phyloP scores from a whole-genome alignment of 768 basidiomycete species.

The Pulveroboletus ravenelii region DNA sequence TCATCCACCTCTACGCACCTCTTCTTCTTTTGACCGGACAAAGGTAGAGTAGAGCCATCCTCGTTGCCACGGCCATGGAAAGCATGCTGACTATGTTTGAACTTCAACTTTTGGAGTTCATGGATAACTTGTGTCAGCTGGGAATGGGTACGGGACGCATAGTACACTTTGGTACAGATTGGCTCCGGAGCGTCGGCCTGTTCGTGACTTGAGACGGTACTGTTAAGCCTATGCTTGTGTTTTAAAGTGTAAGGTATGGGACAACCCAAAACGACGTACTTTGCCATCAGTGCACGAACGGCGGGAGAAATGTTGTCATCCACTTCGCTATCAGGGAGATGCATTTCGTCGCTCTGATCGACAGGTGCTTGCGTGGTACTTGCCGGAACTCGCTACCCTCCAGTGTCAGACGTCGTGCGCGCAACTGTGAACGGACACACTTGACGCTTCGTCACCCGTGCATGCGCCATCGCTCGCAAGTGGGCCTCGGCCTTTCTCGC shows the following conservation, averaged over 20 bases:
- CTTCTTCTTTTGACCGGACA: conserved; percentile 12
- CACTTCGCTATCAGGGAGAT: conserved; percentile 58
- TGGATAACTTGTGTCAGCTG: conserved; percentile 88
- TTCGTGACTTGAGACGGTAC: conserved; percentile 2
- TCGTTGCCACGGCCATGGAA: conserved; percentile 7
- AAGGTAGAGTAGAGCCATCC: not conserved
- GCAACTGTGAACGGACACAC: conserved; percentile 35
- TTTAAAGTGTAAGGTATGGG: not conserved
- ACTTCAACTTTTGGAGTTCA: conserved; percentile 71
- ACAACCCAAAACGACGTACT: conserved; percentile 40
- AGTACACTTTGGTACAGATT: conserved; percentile 80
- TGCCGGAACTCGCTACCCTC: conserved; percentile 21
- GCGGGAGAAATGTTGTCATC: conserved; percentile 65
- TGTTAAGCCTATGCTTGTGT: conserved; percentile 16
- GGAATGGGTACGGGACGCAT: conserved; percentile 93
- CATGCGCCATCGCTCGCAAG: conserved; percentile 49
- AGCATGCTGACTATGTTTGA: conserved; percentile 33
- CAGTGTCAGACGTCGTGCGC: conserved; percentile 2
- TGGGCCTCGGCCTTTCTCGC: conserved; percentile 62
- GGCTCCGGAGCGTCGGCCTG: conserved; percentile 37
- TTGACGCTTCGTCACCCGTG: conserved; percentile 54
- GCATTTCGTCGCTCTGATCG: conserved; percentile 55
- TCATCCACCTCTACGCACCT: conserved; percentile 22
- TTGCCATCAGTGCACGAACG: conserved; percentile 74
- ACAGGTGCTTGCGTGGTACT: conserved; percentile 22